These are phyloP conservation scores for Amylocystis lapponica DNA, from an alignment of 768 basidiomycete species.

Conservation along the genomic window DNA sequence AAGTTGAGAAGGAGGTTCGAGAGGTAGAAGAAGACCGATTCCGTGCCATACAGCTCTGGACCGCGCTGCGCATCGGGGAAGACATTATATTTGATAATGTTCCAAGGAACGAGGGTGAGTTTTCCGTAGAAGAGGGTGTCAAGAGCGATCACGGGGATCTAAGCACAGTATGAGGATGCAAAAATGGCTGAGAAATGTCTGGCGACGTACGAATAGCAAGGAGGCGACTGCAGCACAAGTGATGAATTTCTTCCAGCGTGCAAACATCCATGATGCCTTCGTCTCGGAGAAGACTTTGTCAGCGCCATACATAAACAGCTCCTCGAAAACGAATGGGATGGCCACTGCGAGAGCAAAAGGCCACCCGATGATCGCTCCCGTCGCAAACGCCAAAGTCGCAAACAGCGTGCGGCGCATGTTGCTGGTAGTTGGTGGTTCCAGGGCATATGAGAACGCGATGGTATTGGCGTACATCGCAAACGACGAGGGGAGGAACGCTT, in stretches of 20 bases:
- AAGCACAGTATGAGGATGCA: slow-evolving; percentile 5
- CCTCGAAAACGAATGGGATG: slow-evolving; percentile 86
- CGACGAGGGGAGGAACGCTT: slow-evolving; percentile 92
- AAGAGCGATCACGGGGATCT: slow-evolving; percentile 81
- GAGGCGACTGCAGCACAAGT: slow-evolving; percentile 47
- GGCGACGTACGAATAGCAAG: slow-evolving; percentile 54
- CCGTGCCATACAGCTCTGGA: slow-evolving; percentile 91
- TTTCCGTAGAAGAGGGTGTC: slow-evolving; percentile 88
- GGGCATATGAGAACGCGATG: slow-evolving; percentile 67
- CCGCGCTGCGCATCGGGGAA: slow-evolving; percentile 76
- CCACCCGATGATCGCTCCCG: slow-evolving; percentile 91
- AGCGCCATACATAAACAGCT: slow-evolving; percentile 71
- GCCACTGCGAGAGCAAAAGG: slow-evolving; percentile 89
- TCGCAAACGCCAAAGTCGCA: slow-evolving; percentile 67
- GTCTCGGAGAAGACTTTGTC: slow-evolving; percentile 52
- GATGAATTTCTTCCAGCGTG: slow-evolving; percentile 55
- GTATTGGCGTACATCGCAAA: slow-evolving; percentile 90
- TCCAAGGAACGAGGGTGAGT: slow-evolving; percentile 79
- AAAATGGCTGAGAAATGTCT: background rate
- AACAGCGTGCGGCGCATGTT: slow-evolving; percentile 53
- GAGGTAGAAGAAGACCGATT: slow-evolving; percentile 82
- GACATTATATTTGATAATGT: slow-evolving; percentile 91
- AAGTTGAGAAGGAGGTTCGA: slow-evolving; percentile 91
- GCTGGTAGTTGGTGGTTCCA: slow-evolving; percentile 49
- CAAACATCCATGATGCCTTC: slow-evolving; percentile 48